These are phyloP conservation scores for Leptographium radiaticola DNA, from an alignment of 2,329 filamentous ascomycete species.

Conservation along the genomic window DNA sequence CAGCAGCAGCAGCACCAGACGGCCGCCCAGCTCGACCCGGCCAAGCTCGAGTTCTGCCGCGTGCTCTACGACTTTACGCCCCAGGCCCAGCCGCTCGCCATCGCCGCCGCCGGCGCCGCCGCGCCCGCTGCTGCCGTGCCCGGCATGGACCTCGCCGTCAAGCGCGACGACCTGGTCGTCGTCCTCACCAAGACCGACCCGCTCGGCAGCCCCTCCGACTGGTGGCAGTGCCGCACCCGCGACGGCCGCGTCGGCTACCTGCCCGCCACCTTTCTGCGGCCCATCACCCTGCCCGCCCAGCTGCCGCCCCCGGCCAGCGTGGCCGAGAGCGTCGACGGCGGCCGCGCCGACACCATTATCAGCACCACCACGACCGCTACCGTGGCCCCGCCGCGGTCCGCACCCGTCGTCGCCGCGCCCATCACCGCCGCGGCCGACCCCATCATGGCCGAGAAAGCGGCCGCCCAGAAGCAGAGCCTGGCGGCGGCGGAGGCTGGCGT, in stretches of 20 bases:
- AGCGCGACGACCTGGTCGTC: slow-evolving; percentile 90
- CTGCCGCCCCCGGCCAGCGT: slow-evolving; percentile 18
- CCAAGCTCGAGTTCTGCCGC: slow-evolving; percentile 92
- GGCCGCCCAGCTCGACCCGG: slow-evolving; percentile 54
- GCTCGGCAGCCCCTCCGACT: slow-evolving; percentile 81
- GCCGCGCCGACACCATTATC: slow-evolving; percentile 1
- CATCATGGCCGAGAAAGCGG: slow-evolving; percentile 11
- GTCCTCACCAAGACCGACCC: slow-evolving; percentile 89
- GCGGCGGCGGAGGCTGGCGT: background rate
- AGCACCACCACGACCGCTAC: slow-evolving; percentile 23
- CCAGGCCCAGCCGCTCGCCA: slow-evolving; percentile 20
- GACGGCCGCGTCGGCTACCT: slow-evolving; percentile 88
- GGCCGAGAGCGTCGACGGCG: slow-evolving; percentile 33
- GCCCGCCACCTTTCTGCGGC: slow-evolving; percentile 79
- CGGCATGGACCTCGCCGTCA: slow-evolving; percentile 79
- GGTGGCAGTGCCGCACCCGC: slow-evolving; percentile 89
- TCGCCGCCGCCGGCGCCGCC: background rate
- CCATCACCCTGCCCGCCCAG: slow-evolving; percentile 39
- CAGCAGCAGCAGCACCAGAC: slow-evolving; percentile 32
- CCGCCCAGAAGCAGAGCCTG: slow-evolving; percentile 7
- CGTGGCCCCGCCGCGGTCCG: background rate
- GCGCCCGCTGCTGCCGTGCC: slow-evolving; percentile 39
- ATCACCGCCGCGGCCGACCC: background rate
- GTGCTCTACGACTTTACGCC: slow-evolving; percentile 79
- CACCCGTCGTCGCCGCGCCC: background rate